Percentiles rank a stretch among this genome's conserved stretches.
Evolutionary conservation across 2,329 filamentous ascomycete genomes (phyloP).

Genomic region (Thelonectria olida): DNA sequence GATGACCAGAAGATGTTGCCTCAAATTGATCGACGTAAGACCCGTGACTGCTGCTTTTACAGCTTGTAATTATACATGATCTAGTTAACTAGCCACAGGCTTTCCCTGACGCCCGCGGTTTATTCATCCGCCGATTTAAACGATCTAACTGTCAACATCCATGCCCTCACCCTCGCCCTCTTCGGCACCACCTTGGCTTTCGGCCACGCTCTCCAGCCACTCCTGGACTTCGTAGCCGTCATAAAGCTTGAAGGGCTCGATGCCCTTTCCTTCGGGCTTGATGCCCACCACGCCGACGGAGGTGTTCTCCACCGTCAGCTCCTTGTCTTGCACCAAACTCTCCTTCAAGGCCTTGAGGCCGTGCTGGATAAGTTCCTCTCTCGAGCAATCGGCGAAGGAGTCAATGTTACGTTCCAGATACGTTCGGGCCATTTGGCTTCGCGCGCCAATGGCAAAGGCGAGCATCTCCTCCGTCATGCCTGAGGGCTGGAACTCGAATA

Average conservation of each 20-base stretch:
- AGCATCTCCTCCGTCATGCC: constrained; percentile 98
- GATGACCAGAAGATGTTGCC: constrained; percentile 27
- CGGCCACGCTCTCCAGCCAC: constrained; percentile 81
- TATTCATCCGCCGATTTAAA: constrained; percentile 22
- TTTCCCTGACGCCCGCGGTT: constrained; percentile 32
- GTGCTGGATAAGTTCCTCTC: constrained; percentile 91
- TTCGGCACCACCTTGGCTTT: constrained; percentile 54
- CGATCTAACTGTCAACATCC: constrained; percentile 48
- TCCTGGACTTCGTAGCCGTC: constrained; percentile 88
- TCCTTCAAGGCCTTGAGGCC: constrained; percentile 93
- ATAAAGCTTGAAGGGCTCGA: constrained; percentile 88
- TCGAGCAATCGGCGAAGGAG: constrained; percentile 76
- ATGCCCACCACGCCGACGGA: constrained; percentile 86
- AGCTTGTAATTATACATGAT: constrained; percentile 49
- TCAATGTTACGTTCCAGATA: constrained; percentile 95
- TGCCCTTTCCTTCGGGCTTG: constrained; percentile 56
- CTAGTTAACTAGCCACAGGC: constrained; percentile 41
- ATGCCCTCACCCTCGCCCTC: constrained; percentile 44
- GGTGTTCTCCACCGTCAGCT: constrained; percentile 96
- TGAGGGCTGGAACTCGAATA: constrained; percentile 97
- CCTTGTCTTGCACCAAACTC: constrained; percentile 95
- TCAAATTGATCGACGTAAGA: constrained; percentile 28
- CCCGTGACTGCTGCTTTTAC: constrained; percentile 41
- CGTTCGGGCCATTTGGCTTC: constrained; percentile 96
- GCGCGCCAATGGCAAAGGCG: constrained; percentile 93